A percentile compares a stretch with the other conserved stretches of the same genome.
Evolutionary conservation across 2,329 filamentous ascomycete species (phyloP).

Genomic region (Diplodia corticola): DNA sequence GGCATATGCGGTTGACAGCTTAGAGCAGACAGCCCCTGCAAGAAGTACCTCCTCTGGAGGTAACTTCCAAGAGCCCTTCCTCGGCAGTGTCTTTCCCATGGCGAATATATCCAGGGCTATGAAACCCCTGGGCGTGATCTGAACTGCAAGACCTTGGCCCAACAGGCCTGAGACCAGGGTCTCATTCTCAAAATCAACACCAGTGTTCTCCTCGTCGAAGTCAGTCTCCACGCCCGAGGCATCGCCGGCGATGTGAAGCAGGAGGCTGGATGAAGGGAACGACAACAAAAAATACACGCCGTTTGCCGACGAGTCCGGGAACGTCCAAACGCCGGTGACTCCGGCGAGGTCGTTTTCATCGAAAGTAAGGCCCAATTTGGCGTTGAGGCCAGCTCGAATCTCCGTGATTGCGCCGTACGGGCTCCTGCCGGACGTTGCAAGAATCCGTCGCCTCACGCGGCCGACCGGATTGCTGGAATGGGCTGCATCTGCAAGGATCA

Average conservation of each 20-base stretch:
- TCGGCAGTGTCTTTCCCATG: not conserved
- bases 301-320: slow-evolving; percentile 31
- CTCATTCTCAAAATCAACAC: slow-evolving; percentile 33
- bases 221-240: slow-evolving; percentile 4
- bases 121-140: slow-evolving; percentile 34
- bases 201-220: slow-evolving; percentile 29
- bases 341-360: slow-evolving; percentile 34
- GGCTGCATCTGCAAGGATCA: slow-evolving; percentile 34
- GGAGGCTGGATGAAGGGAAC: slow-evolving; percentile 34
- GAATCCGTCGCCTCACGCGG: slow-evolving; percentile 30
- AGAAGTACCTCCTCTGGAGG: slow-evolving; percentile 5
- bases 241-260: slow-evolving; percentile 32
- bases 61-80: slow-evolving; percentile 9
- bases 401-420: slow-evolving; percentile 48
- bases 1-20: slow-evolving; percentile 27
- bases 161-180: slow-evolving; percentile 35
- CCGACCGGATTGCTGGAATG: slow-evolving; percentile 4
- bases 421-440: slow-evolving; percentile 46
- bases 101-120: slow-evolving; percentile 28
- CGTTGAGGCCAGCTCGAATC: slow-evolving; percentile 45
- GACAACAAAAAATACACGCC: slow-evolving; percentile 42
- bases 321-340: slow-evolving; percentile 41
- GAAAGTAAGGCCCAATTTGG: slow-evolving; percentile 32
- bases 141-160: slow-evolving; percentile 30
- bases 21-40: slow-evolving; percentile 6